Evolutionary conservation across 768 basidiomycete genomes (phyloP).

Genomic region (Calocera cornea): DNA sequence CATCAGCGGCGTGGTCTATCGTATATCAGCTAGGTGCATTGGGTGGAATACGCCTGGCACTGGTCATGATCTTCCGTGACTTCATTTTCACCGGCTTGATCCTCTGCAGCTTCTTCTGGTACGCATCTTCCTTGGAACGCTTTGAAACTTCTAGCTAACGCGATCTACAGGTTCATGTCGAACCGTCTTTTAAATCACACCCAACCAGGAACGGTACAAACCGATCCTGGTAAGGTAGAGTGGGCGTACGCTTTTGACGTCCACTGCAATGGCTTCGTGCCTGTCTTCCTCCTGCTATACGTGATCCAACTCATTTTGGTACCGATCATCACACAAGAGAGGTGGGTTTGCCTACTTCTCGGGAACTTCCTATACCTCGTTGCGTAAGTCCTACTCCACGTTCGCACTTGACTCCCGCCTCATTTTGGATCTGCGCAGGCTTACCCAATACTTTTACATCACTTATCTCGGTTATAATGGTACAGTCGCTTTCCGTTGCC

Average conservation of each 20-base stretch:
- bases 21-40: constrained; percentile 55
- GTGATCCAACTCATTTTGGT: constrained; percentile 76
- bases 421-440: constrained; percentile 31
- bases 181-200: constrained; percentile 56
- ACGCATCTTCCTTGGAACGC: constrained; percentile 12
- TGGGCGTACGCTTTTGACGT: constrained; percentile 96
- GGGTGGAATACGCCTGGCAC: constrained; percentile 47
- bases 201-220: constrained; percentile 39
- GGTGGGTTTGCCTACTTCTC: constrained; percentile 88
- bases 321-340: constrained; percentile 65
- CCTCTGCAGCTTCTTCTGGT: constrained; percentile 69
- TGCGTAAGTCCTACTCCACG: constrained; percentile 40
- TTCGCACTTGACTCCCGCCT: not conserved
- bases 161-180: constrained; percentile 42
- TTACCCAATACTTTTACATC: constrained; percentile 83
- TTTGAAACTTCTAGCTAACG: constrained; percentile 14
- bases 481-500: constrained; percentile 26
- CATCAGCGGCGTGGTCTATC: constrained; percentile 74
- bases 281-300: constrained; percentile 80
- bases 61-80: constrained; percentile 79
- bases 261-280: constrained; percentile 94
- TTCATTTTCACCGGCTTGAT: constrained; percentile 68
- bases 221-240: constrained; percentile 38
- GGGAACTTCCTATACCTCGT: constrained; percentile 87
- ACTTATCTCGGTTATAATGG: constrained; percentile 77